phyloP scores from a whole-genome alignment of 306 rosid species.

The Cicer arietinum region DNA sequence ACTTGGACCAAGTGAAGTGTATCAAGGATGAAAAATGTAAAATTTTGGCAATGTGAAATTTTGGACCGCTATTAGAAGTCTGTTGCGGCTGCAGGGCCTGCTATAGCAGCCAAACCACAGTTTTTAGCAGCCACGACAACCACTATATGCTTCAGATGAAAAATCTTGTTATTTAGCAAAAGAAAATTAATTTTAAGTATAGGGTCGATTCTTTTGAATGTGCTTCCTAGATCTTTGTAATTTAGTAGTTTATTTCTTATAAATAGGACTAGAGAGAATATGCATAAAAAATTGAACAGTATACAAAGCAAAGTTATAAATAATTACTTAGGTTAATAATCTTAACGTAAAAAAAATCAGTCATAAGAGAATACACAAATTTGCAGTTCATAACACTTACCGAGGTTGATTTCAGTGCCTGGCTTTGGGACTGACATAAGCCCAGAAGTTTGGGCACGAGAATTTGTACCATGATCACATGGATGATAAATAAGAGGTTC shows the following conservation, averaged over 20 bases:
- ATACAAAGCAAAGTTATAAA: neutral
- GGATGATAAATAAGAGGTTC: slow-evolving; percentile 71
- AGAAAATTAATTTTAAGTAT: too few relatives aligned
- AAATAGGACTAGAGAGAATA: neutral
- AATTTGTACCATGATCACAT: slow-evolving; percentile 51
- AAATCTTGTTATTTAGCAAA: too few relatives aligned
- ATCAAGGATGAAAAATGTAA: too few relatives aligned
- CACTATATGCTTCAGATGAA: too few relatives aligned
- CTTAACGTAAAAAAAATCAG: slow-evolving; percentile 7
- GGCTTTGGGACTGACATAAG: slow-evolving; percentile 72
- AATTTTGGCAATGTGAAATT: too few relatives aligned
- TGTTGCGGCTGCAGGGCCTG: too few relatives aligned
- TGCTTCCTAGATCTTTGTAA: slow-evolving; percentile 8
- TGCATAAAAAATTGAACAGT: neutral
- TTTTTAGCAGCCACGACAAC: too few relatives aligned
- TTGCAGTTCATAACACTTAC: slow-evolving; percentile 54
- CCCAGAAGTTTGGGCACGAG: slow-evolving; percentile 72
- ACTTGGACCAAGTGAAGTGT: too few relatives aligned
- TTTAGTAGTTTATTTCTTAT: neutral
- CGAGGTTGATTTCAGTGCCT: slow-evolving; percentile 78
- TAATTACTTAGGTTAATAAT: neutral
- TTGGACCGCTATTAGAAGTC: too few relatives aligned
- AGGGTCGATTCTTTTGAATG: neutral
- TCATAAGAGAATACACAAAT: slow-evolving; percentile 37
- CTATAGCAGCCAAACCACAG: too few relatives aligned